phyloP scores from a whole-genome alignment of 176 grass and related monocot genomes.

The Carex cristatella region DNA sequence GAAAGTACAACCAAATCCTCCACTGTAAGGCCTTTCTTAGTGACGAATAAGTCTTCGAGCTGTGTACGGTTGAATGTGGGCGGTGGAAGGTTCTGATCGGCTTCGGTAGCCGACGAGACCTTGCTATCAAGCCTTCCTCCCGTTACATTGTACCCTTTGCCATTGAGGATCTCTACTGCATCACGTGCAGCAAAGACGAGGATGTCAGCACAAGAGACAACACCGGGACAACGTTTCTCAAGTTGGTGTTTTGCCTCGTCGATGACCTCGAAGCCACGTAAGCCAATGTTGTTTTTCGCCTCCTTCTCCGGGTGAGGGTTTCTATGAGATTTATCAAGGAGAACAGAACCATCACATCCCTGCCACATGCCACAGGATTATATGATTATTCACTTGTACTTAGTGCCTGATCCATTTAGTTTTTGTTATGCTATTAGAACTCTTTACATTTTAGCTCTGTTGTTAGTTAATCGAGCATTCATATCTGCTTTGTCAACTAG shows the following conservation, averaged over 20 bases:
- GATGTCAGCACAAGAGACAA: conserved; percentile 48
- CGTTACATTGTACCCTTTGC: not conserved
- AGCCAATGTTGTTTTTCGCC: conserved; percentile 10
- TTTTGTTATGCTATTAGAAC: no score
- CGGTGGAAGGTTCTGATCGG: not conserved
- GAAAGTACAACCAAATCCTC: conserved; percentile 54
- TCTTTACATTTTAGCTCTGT: no score
- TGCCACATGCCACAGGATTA: not conserved
- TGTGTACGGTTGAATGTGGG: not conserved
- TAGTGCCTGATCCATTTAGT: no score
- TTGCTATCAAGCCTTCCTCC: conserved; percentile 30
- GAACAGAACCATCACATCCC: conserved; percentile 44
- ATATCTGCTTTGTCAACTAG: no score
- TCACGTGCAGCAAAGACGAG: conserved; percentile 37
- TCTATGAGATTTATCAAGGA: conserved; percentile 12
- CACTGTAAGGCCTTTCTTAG: not conserved
- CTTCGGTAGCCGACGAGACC: not conserved
- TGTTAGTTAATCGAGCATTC: no score
- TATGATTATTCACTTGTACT: not conserved
- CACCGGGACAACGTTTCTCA: conserved; percentile 24
- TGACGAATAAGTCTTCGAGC: conserved; percentile 24
- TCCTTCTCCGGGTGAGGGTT: conserved; percentile 37
- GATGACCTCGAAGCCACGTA: conserved; percentile 40
- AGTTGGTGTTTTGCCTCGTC: conserved; percentile 27
- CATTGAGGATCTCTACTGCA: conserved; percentile 26